phyloP scores from a whole-genome alignment of 345 rosid genomes.

The Populus davidiana region DNA sequence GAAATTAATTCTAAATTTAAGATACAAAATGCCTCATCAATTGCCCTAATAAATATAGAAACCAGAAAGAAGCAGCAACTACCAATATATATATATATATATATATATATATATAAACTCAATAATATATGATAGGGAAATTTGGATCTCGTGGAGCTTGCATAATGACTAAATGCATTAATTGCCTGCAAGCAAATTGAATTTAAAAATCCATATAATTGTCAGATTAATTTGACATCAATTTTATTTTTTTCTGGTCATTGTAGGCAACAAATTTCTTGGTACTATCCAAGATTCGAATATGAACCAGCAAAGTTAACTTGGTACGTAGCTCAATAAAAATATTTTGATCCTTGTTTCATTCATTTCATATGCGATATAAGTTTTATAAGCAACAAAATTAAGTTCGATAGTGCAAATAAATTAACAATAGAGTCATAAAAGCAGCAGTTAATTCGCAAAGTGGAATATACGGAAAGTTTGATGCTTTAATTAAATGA shows the following conservation, averaged over 20 bases:
- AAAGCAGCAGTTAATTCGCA: neutral
- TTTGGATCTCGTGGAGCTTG: neutral
- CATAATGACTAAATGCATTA: neutral
- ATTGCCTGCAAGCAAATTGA: neutral
- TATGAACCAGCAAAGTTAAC: neutral
- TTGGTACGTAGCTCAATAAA: neutral
- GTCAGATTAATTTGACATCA: neutral
- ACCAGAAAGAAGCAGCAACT: neutral
- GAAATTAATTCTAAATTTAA: too few relatives aligned
- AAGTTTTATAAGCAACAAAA: neutral
- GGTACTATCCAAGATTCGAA: neutral
- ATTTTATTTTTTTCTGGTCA: neutral
- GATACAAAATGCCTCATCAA: too few relatives aligned
- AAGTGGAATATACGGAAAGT: neutral
- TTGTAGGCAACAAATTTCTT: neutral
- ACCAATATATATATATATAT: too few relatives aligned
- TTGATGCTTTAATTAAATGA: neutral
- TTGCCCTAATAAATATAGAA: too few relatives aligned
- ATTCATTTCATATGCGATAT: too few relatives aligned
- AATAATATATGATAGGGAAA: neutral
- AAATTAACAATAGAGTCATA: too few relatives aligned
- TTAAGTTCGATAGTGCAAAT: neutral
- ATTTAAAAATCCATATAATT: neutral
- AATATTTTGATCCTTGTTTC: too few relatives aligned
- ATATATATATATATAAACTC: too few relatives aligned